Percentiles rank a stretch among this genome's conserved stretches.
Evolutionary conservation across 202 grass and related monocot species (phyloP).

Genomic region (Brachypodium distachyon): DNA sequence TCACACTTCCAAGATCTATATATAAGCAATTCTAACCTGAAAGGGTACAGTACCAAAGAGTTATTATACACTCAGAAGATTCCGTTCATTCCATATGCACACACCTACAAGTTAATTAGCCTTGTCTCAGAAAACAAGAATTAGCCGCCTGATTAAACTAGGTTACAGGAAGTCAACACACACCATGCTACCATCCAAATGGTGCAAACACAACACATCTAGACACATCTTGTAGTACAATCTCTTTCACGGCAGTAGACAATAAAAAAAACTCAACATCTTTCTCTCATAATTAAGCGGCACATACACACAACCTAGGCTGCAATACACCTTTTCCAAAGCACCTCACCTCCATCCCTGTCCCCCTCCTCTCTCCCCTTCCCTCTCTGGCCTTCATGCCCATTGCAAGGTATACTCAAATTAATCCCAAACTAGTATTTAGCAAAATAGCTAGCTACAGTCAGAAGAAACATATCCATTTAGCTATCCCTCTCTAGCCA

Average conservation of each 20-base stretch:
- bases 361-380: slow-evolving; percentile 19
- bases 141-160: slow-evolving; percentile 11
- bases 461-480: neutral
- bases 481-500: neutral
- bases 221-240: slow-evolving; percentile 22
- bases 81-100: slow-evolving; percentile 33
- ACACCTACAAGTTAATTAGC: neutral
- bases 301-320: slow-evolving; percentile 32
- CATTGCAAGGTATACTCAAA: slow-evolving; percentile 57
- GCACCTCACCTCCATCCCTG: slow-evolving; percentile 11
- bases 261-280: too few relatives aligned
- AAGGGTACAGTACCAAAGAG: neutral
- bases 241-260: slow-evolving; percentile 22
- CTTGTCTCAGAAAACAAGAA: too few relatives aligned
- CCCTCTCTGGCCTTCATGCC: slow-evolving; percentile 53
- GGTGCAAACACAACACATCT: slow-evolving; percentile 14
- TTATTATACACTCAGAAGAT: slow-evolving; percentile 34
- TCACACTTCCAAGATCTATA: neutral
- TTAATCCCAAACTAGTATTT: neutral
- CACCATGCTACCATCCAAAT: slow-evolving; percentile 36
- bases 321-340: slow-evolving; percentile 42
- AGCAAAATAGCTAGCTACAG: neutral
- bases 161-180: slow-evolving; percentile 33
- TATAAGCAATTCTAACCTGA: neutral
- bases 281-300: neutral